Evolutionary conservation across 495 filamentous ascomycete genomes (phyloP), one percentile per base, ranked within the genome.

Genomic region (Terfezia claveryi): DNA sequence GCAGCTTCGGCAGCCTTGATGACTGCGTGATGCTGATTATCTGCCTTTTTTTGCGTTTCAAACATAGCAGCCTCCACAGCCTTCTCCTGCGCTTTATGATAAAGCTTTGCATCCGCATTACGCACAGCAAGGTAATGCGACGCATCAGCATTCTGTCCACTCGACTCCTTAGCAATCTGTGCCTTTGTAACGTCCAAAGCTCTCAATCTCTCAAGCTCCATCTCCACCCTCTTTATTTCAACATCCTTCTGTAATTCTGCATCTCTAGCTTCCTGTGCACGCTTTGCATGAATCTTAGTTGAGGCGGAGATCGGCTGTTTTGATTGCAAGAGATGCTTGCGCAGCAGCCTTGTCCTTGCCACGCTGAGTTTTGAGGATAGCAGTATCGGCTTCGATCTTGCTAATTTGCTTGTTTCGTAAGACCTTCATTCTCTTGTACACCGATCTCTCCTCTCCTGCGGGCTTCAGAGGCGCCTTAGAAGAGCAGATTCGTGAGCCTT

Each of bases 401-500:
- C 81, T 80, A 49, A 88, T 82, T 59, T 84, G 80, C 55, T n/a
- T 84, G 80, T 61, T 85, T 83, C 52, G 83, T 80, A 61, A 80
- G 73, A 55, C 85, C 83, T 59, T 79, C 75, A 58, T 84, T 80
- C 63, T 85, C 76, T 38, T 83, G 78, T 67, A 88, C 83, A 49
- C 85, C 85, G 36, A 87, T 81, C 58, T 83, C 80, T 64, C 85
- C 85, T 37, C 72, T 74, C 68, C 85, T 80, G 52, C 83, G 75
- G 4, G 85, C 85, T 60, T 85, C 79, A 38, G 85, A 83, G 10
- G 87, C 84, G 62, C 75, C 63, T 91, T 83, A 63, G 87, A 88
- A 49, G 77, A 78, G 85, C 85, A 23, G 82, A 83, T 63, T 91
- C 85, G 59, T 85, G 82, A 1, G 85, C 84, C 64, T 91, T 91